Base-by-base conservation (phyloP, 1,284 basidiomycete genomes). In the Trametes pubescens region DNA sequence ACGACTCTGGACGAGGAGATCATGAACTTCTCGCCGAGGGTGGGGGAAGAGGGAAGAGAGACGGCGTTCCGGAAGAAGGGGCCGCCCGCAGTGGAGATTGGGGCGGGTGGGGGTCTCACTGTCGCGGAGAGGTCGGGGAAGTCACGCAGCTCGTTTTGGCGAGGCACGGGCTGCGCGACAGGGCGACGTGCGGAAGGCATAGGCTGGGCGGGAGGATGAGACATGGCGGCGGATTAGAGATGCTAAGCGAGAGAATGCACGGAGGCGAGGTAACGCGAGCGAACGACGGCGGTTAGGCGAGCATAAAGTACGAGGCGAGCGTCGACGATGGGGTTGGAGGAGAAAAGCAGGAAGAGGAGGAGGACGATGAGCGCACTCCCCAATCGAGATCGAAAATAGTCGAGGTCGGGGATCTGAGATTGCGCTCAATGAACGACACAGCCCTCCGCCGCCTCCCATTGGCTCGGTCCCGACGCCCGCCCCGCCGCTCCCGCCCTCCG, bases 21-120 rank as follows among this genome's bases (percentile, higher is more conserved):
- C 44, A 60, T 57, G 44, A 59, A 64, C 46, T 52, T 55, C 55
- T 63, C 61, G 38, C 65, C 56, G 7, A 58, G 48, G 49, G 59
- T 61, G 38, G 61, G 65, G 26, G 59, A 64, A 4, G 56, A 60
- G 40, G 65, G 65, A 35, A 63, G 65, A 10, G 62, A 63, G 55
- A 62, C 51, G 11, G 54, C 61, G 57, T 51, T 57, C 44, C 65
- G 65, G 47, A 44, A 57, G 35, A 38, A 37, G 14, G 61, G 29
- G 44, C 29, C 54, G 18, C 53, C 48, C 21, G 16, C 11, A 57
- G 46, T 52, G 11, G 64, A 32, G 29, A 57, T 51, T 26, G 55
- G 55, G 37, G 51, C 51, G 34, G 59, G 57, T 32, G 40, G 24
- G 11, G 52, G 60, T 56, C 60, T 61, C 16, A 51, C 34, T n/a